A percentile compares a stretch with the other conserved stretches of the same genome.
Conservation (phyloP, 371 early-diverging fungal species). For the Saksenaea vasiformis region DNA sequence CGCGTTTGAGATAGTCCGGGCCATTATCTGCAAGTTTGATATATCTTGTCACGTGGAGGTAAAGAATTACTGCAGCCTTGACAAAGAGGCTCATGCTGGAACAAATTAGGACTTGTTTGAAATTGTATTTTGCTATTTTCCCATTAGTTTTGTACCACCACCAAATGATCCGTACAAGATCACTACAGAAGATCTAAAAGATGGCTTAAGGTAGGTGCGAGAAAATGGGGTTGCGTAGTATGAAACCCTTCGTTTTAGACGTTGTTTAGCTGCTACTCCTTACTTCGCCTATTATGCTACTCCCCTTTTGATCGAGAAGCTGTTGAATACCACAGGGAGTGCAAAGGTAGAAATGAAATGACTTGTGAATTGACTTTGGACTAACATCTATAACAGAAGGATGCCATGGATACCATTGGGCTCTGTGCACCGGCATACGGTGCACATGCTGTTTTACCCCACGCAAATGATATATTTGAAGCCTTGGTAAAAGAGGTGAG, state of each 20-base stretch:
- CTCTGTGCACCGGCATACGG: slow-evolving; percentile 74
- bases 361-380: background rate
- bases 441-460: slow-evolving; percentile 59
- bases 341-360: slow-evolving; percentile 65
- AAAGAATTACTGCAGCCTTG: background rate
- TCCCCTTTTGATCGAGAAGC: slow-evolving; percentile 82
- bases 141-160: slow-evolving; percentile 91
- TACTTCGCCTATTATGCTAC: slow-evolving; percentile 75
- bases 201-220: slow-evolving; percentile 48
- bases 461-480: slow-evolving; percentile 65
- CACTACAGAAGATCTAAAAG: slow-evolving; percentile 83
- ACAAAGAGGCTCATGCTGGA: background rate
- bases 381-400: slow-evolving; percentile 52
- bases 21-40: slow-evolving; percentile 63
- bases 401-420: slow-evolving; percentile 76
- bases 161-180: slow-evolving; percentile 85
- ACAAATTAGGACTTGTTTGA: slow-evolving; percentile 79
- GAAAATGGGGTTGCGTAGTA: background rate
- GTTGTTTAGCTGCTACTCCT: slow-evolving; percentile 71
- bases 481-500: slow-evolving; percentile 61
- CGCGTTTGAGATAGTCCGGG: slow-evolving; percentile 67
- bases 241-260: slow-evolving; percentile 34
- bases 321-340: slow-evolving; percentile 70
- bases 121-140: slow-evolving; percentile 93
- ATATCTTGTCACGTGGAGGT: slow-evolving; percentile 66